phyloP scores from a whole-genome alignment of 2,329 filamentous ascomycete species.

The Cercospora janseana region DNA sequence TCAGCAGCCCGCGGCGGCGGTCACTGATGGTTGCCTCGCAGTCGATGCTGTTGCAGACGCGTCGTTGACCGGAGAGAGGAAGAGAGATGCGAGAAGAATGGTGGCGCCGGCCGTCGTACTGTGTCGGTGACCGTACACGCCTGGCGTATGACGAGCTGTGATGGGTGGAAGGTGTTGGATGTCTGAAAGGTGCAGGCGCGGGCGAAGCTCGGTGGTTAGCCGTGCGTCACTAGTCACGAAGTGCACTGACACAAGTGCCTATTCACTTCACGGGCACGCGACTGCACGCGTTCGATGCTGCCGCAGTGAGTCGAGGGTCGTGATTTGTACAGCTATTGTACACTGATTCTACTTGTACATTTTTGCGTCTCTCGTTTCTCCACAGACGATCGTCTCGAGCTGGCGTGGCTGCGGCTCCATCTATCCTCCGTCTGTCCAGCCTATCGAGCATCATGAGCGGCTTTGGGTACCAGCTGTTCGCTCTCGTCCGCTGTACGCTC shows the following conservation, averaged over 20 bases:
- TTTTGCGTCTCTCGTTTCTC: background rate
- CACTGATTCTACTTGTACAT: constrained; percentile 17
- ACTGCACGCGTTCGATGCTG: background rate
- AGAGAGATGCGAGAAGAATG: background rate
- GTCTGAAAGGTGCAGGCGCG: background rate
- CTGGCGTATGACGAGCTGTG: background rate
- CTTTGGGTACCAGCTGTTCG: constrained; percentile 12
- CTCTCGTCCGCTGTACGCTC: constrained; percentile 15
- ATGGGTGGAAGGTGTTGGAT: background rate
- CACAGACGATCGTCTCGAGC: background rate
- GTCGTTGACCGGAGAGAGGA: background rate
- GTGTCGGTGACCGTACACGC: background rate
- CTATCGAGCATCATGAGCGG: constrained; percentile 16
- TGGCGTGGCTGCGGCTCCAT: background rate
- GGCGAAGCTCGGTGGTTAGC: constrained; percentile 3
- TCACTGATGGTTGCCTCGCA: background rate
- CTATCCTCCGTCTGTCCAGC: no score
- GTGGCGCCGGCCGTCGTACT: background rate
- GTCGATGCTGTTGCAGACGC: background rate
- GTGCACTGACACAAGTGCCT: background rate
- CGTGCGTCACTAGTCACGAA: constrained; percentile 4
- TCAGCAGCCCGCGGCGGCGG: constrained; percentile 1
- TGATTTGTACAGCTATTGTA: constrained; percentile 16
- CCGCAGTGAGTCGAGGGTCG: constrained; percentile 10
- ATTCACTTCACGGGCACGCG: constrained; percentile 6